Conservation (phyloP, 768 basidiomycete species). For the Mycena pura region DNA sequence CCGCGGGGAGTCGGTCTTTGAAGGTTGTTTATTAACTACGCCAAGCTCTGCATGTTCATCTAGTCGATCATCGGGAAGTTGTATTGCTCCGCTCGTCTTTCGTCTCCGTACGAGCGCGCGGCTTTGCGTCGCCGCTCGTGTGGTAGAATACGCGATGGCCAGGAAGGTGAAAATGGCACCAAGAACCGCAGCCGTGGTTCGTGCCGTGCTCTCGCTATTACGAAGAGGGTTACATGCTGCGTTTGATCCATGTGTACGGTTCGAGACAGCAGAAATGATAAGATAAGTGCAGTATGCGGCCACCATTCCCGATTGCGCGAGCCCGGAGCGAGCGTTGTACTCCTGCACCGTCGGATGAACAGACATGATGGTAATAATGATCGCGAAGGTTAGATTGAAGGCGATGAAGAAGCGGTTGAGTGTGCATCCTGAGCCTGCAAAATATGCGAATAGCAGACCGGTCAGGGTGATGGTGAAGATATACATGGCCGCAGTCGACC, state of each 20-base stretch:
- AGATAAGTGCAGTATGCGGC: conserved; percentile 97
- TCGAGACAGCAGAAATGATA: conserved; percentile 90
- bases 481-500: conserved; percentile 92
- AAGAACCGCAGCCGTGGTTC: conserved; percentile 85
- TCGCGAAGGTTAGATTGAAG: conserved; percentile 83
- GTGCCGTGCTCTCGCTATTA: conserved; percentile 61
- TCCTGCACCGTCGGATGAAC: conserved; percentile 90
- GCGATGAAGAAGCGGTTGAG: conserved; percentile 98
- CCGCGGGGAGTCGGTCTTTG: conserved; percentile 82
- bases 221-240: conserved; percentile 86
- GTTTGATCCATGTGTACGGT: conserved; percentile 77
- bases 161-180: conserved; percentile 97
- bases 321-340: conserved; percentile 90
- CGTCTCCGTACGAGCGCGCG: conserved; percentile 83
- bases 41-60: conserved; percentile 70
- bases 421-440: conserved; percentile 84
- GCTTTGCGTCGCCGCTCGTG: conserved; percentile 94
- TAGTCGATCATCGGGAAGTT: conserved; percentile 61
- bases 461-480: conserved; percentile 84
- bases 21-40: conserved; percentile 84
- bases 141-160: conserved; percentile 97
- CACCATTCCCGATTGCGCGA: conserved; percentile 97
- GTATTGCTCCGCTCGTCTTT: conserved; percentile 68
- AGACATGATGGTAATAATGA: conserved; percentile 82
- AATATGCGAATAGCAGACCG: conserved; percentile 89